Base-by-base conservation (phyloP, 2,329 filamentous ascomycete species). In the Shiraia sp. region DNA sequence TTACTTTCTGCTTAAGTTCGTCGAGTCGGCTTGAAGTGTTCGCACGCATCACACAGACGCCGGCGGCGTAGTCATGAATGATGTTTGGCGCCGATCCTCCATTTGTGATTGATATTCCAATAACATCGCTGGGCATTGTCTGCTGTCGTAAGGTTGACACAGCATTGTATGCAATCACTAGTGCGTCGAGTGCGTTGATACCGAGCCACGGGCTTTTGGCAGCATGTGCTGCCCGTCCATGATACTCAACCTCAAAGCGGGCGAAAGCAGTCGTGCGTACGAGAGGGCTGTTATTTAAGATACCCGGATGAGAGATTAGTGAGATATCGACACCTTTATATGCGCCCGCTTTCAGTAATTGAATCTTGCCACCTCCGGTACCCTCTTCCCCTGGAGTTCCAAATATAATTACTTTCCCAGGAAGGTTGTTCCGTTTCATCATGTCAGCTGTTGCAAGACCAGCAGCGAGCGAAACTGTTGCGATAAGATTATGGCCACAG, bases 401-500 rank as follows among this genome's bases (percentile, higher is more conserved):
- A 27, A 79, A 71, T 24, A 79, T 55, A 7, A 75, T 62, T 19
- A 77, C 59, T 36, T 71, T 73, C 4, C 77, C 77, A 0, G 70
- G 54, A 2, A 81, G 61, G 1, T 59, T 49, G 28, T 72, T 65
- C 10, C 66, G 55, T 14, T 65, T 69, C 49, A 80, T 65, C 2
- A 75, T 56, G 17, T 73, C 61, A 0, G 74, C 76, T 1, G 77
- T 68, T 3, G 75, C 77, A 2, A 82, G 53, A 16, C 71, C 75
- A 2, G 65, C 75, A 1, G 75, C 70, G 8, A 79, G 59, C 0
- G 76, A 77, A 2, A 75, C 71, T 0, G 69, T 75, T 4, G 76
- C 76, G 39, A 80, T 79, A 26, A 79, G 69, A 47, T 80, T 80
- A 61, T 80, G 78, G 3, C 79, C 78, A 40, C 78, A 81, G 6